Base-by-base conservation (phyloP, 805 yeast species). In the Henningerozyma blattae region DNA sequence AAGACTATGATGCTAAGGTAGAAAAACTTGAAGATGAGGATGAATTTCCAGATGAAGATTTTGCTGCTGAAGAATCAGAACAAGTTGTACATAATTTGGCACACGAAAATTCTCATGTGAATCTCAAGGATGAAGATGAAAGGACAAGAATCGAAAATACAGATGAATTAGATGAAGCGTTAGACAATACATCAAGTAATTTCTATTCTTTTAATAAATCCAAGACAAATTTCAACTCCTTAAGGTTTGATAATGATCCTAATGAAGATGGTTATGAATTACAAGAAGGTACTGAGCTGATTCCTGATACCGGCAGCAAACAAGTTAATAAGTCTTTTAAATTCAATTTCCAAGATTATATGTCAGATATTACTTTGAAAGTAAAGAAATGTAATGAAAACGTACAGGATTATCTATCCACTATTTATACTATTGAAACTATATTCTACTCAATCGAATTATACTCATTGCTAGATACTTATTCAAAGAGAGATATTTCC, bases 381-480 rank as follows among this genome's bases (percentile, higher is more conserved):
- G 36, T 49, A 5, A 30, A 37, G 33, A 38, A 40, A 34, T 32
- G 39, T 31, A 45, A 44, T 34, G 49, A 43, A 38, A 36, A 39
- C 29, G 41, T 45, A 26, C 58, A 48, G 35, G 49, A 47, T 24
- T 49, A 46, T 28, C 38, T 48, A 18, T 46, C 51, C 5, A 45
- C 50, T 25, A 36, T 47, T 33, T 42, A 42, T 24, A 39, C 51
- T n/a, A 38, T 47, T 27, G 39, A 41, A 17, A 35, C 33, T 18
- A 40, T 45, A 25, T 43, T 45, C 17, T 35, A 35, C 30, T 28
- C 34, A 22, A 34, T 47, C 28, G 58, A 53, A 36, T 46, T 49
- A 22, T 40, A 39, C 8, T 15, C 29, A 8, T 5, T 27, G 7
- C 5, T 3, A 9, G 9, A n/a, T 5, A 10, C 8, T 15, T 34